These are phyloP conservation scores for Excoecaria cochinchinensis DNA, from an alignment of 345 rosid genomes.

Conservation along the genomic window DNA sequence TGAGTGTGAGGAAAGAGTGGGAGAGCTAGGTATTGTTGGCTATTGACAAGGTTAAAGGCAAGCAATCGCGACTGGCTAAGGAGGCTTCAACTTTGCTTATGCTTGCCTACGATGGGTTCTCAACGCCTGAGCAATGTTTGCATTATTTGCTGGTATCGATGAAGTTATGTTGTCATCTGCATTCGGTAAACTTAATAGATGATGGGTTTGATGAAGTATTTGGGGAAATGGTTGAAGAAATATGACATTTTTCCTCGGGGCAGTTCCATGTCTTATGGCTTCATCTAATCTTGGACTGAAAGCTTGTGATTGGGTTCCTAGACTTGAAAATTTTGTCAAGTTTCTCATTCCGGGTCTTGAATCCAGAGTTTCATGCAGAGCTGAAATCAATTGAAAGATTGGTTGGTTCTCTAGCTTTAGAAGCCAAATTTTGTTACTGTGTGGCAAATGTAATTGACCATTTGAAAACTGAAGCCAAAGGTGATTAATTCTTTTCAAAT, in stretches of 20 bases:
- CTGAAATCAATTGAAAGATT: conserved; percentile 47
- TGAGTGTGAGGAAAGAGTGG: conserved; percentile 67
- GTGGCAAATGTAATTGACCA: too few relatives aligned
- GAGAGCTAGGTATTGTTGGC: conserved; percentile 63
- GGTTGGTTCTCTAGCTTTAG: conserved; percentile 57
- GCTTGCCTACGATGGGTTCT: conserved; percentile 80
- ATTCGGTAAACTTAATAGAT: conserved; percentile 56
- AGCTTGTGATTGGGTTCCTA: conserved; percentile 79
- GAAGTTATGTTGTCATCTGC: conserved; percentile 61
- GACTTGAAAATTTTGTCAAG: conserved; percentile 56
- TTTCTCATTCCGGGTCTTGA: conserved; percentile 57
- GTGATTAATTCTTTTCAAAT: too few relatives aligned
- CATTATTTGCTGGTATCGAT: conserved; percentile 73
- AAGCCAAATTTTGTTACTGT: conserved; percentile 52
- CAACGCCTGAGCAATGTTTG: conserved; percentile 51
- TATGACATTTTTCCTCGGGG: conserved; percentile 73
- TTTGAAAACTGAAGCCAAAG: too few relatives aligned
- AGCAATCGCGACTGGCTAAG: conserved; percentile 45
- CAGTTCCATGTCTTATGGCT: conserved; percentile 66
- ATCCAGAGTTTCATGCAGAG: conserved; percentile 68
- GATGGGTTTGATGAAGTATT: conserved; percentile 52
- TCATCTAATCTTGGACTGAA: conserved; percentile 46
- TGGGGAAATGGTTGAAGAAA: conserved; percentile 81
- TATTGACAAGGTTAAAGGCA: conserved; percentile 45
- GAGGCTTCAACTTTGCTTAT: conserved; percentile 77